Evolutionary conservation across 176 grass and related monocot genomes (phyloP), one percentile per base, ranked within the genome.

Genomic region (Triticum turgidum): DNA sequence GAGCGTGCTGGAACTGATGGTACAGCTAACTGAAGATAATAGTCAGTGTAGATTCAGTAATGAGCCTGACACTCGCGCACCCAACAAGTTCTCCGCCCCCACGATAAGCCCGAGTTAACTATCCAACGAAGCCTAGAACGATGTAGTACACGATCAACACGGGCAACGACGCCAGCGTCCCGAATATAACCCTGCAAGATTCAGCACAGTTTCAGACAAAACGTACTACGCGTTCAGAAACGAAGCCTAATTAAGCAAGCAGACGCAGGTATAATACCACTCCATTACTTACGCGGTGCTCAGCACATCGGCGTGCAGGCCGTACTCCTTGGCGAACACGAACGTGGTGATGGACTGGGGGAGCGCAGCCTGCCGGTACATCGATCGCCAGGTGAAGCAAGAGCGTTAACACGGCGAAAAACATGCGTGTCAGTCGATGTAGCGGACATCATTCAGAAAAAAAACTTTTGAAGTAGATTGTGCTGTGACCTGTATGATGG

Each of bases 281-380:
- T 41, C 44, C 27, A 18, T 7, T 10, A 92, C 89, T 94, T 82
- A 98, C 96, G 91, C 90, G 2, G 93, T 94, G 85, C 93, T 94
- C 9, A 95, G 89, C 4, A 98, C 79, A 20, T 92, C 93, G 24
- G 96, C 86, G 80, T 95, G 93, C 21, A 98, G 72, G 6, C 84
- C 82, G 32, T 98, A 98, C 82, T 98, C 96, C 82, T 71, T 94
- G 18, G 93, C 93, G 37, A 94, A 98, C 52, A 95, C 80, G 69
- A 95, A 98, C 34, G 96, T 91, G 22, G 54, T 82, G 38, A 98
- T 92, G 5, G 93, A 67, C 49, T 98, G 96, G 13, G 96, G 96
- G 34, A 98, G 82, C 8, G 96, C 96, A 1, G 91, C 90, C 96
- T 98, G 61, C 33, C 65, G 6, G 39, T 45, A 45, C 44, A 45